Conservation (phyloP, 1,284 basidiomycete species). For the Sanghuangporus sanghuang region DNA sequence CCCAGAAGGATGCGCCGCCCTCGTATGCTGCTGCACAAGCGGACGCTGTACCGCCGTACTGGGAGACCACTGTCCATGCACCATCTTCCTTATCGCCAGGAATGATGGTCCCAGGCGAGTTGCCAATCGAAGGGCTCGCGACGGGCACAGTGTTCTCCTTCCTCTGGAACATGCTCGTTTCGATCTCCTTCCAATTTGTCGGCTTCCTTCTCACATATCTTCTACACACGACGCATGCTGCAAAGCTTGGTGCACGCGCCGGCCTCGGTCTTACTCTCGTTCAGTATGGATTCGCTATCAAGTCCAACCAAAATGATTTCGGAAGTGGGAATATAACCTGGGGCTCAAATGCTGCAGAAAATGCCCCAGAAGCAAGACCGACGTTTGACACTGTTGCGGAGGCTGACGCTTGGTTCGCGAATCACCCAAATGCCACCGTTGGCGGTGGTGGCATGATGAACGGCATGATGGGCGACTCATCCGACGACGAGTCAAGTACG, state of each 20-base stretch:
- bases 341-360: conserved; percentile 14
- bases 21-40: conserved; percentile 88
- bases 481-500: background rate
- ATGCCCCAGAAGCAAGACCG: conserved; percentile 27
- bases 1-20: conserved; percentile 79
- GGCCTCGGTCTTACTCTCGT: conserved; percentile 95
- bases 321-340: conserved; percentile 37
- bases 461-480: background rate
- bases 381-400: conserved; percentile 42
- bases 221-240: conserved; percentile 92
- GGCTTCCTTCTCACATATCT: conserved; percentile 95
- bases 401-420: conserved; percentile 40
- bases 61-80: conserved; percentile 93
- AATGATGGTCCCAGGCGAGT: conserved; percentile 43
- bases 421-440: conserved; percentile 28
- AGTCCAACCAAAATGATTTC: conserved; percentile 30
- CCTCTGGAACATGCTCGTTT: conserved; percentile 90
- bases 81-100: conserved; percentile 44
- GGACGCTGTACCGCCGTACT: conserved; percentile 95
- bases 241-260: conserved; percentile 90
- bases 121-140: conserved; percentile 72
- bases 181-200: conserved; percentile 95
- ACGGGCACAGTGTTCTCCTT: conserved; percentile 84
- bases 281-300: conserved; percentile 80
- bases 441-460: background rate